phyloP scores from a whole-genome alignment of 805 yeast species.

The Ascoidea tarda region DNA sequence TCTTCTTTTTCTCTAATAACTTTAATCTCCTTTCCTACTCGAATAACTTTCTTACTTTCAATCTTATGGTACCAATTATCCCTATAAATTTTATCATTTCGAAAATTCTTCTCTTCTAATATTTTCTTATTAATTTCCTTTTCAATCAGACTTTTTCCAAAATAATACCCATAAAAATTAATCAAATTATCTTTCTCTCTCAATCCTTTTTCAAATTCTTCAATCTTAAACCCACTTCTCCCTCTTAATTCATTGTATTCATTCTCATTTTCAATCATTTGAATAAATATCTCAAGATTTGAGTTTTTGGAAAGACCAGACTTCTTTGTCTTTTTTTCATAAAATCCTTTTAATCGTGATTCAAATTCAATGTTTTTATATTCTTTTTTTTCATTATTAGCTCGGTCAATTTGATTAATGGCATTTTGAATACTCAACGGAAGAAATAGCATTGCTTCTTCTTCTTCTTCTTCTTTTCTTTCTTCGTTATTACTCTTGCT shows the following conservation, averaged over 20 bases:
- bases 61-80: background rate
- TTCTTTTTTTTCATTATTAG: no score
- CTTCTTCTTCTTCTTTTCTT: background rate
- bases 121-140: slow-evolving; percentile 6
- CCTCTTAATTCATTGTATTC: no score
- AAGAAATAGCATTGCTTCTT: background rate
- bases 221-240: no score
- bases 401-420: no score
- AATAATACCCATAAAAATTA: slow-evolving; percentile 10
- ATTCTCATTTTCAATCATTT: no score
- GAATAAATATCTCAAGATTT: background rate
- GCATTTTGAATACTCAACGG: background rate
- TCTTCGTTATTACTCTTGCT: no score
- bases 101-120: slow-evolving; percentile 7
- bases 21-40: background rate
- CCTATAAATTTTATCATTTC: background rate
- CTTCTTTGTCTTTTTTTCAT: background rate
- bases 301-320: no score
- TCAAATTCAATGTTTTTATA: background rate
- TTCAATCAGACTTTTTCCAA: slow-evolving; percentile 6
- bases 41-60: no score
- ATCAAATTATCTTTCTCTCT: slow-evolving; percentile 1
- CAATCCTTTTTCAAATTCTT: no score
- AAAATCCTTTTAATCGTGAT: background rate
- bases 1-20: background rate